phyloP scores from a whole-genome alignment of 2,329 filamentous ascomycete species.

The Hirsutella rhossiliensis region DNA sequence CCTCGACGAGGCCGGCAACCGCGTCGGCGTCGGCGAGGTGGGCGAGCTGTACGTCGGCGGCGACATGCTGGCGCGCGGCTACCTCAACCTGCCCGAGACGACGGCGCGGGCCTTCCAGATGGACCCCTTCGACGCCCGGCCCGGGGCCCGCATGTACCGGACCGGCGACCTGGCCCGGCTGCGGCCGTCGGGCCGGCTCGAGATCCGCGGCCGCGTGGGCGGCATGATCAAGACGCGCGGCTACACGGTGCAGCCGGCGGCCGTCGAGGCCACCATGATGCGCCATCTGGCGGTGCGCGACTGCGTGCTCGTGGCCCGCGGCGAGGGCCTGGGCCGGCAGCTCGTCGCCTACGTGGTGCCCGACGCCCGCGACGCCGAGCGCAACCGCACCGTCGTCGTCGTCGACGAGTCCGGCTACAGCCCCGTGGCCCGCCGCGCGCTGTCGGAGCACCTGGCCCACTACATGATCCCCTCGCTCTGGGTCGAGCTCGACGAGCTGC shows the following conservation, averaged over 20 bases:
- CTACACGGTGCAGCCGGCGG: constrained; percentile 66
- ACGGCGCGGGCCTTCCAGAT: constrained; percentile 60
- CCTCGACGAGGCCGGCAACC: constrained; percentile 54
- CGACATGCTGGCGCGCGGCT: constrained; percentile 60
- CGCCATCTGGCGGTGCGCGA: constrained; percentile 57
- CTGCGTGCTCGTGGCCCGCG: constrained; percentile 61
- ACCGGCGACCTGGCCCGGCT: constrained; percentile 61
- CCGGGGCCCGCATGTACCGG: constrained; percentile 58
- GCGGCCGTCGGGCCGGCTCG: constrained; percentile 54
- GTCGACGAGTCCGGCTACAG: constrained; percentile 63
- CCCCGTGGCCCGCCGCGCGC: constrained; percentile 50
- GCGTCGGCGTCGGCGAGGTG: constrained; percentile 46
- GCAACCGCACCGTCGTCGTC: constrained; percentile 47
- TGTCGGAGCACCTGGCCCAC: constrained; percentile 57
- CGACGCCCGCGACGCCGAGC: constrained; percentile 43
- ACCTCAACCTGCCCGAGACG: constrained; percentile 68
- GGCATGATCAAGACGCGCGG: constrained; percentile 74
- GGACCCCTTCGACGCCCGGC: constrained; percentile 48
- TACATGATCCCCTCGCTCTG: constrained; percentile 77
- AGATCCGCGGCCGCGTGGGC: constrained; percentile 65
- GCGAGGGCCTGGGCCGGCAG: constrained; percentile 64
- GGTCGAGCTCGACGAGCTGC: constrained; percentile 59
- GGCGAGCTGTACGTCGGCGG: constrained; percentile 71
- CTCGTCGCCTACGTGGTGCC: constrained; percentile 66
- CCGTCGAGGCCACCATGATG: constrained; percentile 62